Base-by-base conservation (phyloP, 139 green algal species). In the Chlorella sp. region DNA sequence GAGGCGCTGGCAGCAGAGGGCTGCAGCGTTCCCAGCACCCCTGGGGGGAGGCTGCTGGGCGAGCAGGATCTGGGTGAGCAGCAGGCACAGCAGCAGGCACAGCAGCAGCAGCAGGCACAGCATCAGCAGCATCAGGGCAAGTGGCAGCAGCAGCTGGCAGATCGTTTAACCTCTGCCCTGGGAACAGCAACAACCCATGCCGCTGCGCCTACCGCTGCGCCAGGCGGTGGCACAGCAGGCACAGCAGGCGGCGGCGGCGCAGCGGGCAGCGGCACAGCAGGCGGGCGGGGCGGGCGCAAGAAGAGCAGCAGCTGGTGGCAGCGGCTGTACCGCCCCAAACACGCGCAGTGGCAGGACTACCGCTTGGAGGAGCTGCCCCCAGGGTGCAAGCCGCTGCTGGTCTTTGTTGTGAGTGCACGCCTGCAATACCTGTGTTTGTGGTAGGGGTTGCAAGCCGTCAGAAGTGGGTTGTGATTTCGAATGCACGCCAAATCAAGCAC, bases 361-460 rank as follows among this genome's bases (percentile, higher is more conserved):
- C 60, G 85, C 4, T 75, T 91, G 14, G 36, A 73, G 37, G 14
- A 71, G 34, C 57, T 96, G 71, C 94, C 92, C 0, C 34, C 88
- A 0, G 86, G 83, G 40, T 90, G 69, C 76, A 86, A 60, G 48
- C 95, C 93, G 14, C 75, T 96, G 48, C 90, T 97, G 30, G 94
- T 97, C 53, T 96, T 97, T 64, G 80, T 98, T 5, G 48, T 57
- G 9, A 57, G 48, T 57, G 48, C 48, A 57, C 7, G n/a, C n/a
- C n/a, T n/a, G n/a, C n/a, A n/a, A n/a, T n/a, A n/a, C n/a, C n/a
- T n/a, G n/a, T n/a, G n/a, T n/a, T n/a, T n/a, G n/a, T n/a, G n/a
- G n/a, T n/a, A n/a, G n/a, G n/a, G n/a, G n/a, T n/a, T n/a, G n/a
- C n/a, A n/a, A n/a, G n/a, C n/a, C n/a, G n/a, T n/a, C n/a, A n/a